phyloP scores from a whole-genome alignment of 768 basidiomycete genomes.

The Auricularia cornea region DNA sequence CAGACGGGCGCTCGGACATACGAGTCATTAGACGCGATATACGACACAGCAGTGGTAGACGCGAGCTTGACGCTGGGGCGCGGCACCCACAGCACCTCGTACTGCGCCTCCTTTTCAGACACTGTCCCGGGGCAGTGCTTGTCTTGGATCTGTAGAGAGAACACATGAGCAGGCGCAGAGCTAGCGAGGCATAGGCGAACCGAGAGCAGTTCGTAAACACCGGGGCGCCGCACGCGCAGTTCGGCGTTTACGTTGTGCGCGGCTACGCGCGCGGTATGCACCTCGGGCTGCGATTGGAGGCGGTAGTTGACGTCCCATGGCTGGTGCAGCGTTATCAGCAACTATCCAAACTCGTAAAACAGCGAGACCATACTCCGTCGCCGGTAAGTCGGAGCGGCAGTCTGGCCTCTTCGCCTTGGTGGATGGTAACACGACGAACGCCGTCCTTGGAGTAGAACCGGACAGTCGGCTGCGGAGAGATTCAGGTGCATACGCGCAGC shows the following conservation, averaged over 20 bases:
- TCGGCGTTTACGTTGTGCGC: slow-evolving; percentile 56
- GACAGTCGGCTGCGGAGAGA: slow-evolving; percentile 58
- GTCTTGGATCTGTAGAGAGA: slow-evolving; percentile 54
- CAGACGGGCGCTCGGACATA: slow-evolving; percentile 72
- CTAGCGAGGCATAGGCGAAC: slow-evolving; percentile 26
- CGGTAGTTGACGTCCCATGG: slow-evolving; percentile 85
- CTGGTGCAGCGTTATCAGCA: slow-evolving; percentile 29
- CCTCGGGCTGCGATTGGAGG: slow-evolving; percentile 33
- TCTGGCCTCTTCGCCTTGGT: slow-evolving; percentile 63
- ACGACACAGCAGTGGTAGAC: slow-evolving; percentile 43
- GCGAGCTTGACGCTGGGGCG: slow-evolving; percentile 68
- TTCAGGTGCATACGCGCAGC: neutral
- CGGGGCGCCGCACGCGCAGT: slow-evolving; percentile 64
- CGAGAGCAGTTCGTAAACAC: slow-evolving; percentile 64
- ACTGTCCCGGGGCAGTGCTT: slow-evolving; percentile 79
- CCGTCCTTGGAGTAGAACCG: slow-evolving; percentile 69
- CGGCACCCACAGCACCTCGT: slow-evolving; percentile 70
- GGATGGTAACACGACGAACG: slow-evolving; percentile 50
- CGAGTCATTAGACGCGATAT: slow-evolving; percentile 61
- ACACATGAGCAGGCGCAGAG: slow-evolving; percentile 4
- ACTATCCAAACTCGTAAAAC: slow-evolving; percentile 3
- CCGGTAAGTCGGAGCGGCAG: slow-evolving; percentile 86
- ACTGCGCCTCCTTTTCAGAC: slow-evolving; percentile 48
- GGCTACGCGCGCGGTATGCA: slow-evolving; percentile 32
- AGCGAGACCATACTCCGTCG: slow-evolving; percentile 55